Base-by-base conservation (phyloP, 805 yeast species). In the Kockiozyma suomiensis region DNA sequence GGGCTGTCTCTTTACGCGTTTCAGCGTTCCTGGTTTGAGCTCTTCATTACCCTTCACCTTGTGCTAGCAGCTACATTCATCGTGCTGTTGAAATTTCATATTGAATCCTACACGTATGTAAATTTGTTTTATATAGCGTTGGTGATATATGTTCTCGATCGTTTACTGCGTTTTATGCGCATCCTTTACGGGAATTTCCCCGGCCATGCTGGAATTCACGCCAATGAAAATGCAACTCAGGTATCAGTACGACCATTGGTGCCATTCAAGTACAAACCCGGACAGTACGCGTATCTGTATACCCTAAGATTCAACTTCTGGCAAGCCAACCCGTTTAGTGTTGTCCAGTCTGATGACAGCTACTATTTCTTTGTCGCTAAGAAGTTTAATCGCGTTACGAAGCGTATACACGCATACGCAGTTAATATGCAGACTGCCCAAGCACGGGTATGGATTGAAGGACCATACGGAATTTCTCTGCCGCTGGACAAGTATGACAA, bases 81-180 rank as follows among this genome's bases (percentile, higher is more conserved):
- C 51, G 76, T 77, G 15, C 81, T 82, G 52, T 79, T 82, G 53
- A 87, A 84, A 82, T 74, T 76, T 41, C 96, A 89, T 70, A 55
- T 47, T 50, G 57, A 4, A 70, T 74, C 40, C 70, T 83, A 81
- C 58, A 79, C 82, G 2, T 41, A 33, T 25, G 12, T 49, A 8
- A 4, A 12, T 15, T 19, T 19, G 32, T 21, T 55, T 6, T 56
- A 51, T 35, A 25, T 15, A 3, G 70, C 85, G 4, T 78, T 82
- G 59, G 85, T 82, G 0, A 76, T 89, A 3, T 90, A 96, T 96
- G 79, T 76, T 1, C 76, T 83, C 65, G 96, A 90, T 70, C 76
- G 93, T 56, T 60, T 83, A 0, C 68, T 81, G 12, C 79, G 96
- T 65, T 59, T 85, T 7, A 73, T 79, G 0, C 79, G 90, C 55